A percentile compares a stretch with the other conserved stretches of the same genome.
Conservation (phyloP, 768 basidiomycete genomes). For the Podaxis sp. region DNA sequence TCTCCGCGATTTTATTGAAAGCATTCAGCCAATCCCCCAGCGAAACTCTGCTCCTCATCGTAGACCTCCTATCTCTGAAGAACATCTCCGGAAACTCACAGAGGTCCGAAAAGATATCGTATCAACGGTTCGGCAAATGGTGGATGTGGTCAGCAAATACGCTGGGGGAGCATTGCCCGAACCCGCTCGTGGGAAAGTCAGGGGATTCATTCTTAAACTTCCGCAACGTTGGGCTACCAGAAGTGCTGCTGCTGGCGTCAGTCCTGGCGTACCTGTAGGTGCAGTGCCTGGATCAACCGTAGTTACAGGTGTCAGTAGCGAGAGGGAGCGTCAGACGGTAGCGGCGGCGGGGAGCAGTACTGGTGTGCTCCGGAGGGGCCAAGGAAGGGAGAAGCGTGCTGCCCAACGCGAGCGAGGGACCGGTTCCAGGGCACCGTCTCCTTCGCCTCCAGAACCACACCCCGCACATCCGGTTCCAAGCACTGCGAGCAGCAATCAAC, state of each 20-base stretch:
- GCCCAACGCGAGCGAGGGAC: conserved; percentile 40
- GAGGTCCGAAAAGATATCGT: conserved; percentile 80
- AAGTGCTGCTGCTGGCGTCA: conserved; percentile 26
- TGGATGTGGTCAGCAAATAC: conserved; percentile 82
- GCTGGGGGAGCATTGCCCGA: conserved; percentile 86
- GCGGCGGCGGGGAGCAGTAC: conserved; percentile 33
- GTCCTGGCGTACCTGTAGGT: not conserved
- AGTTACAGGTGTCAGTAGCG: conserved; percentile 12
- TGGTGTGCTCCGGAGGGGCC: conserved; percentile 28
- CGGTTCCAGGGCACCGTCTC: conserved; percentile 16
- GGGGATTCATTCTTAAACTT: conserved; percentile 75
- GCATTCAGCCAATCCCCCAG: conserved; percentile 52
- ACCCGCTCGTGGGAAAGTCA: conserved; percentile 70
- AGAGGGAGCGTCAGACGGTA: conserved; percentile 28
- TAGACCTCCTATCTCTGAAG: conserved; percentile 34
- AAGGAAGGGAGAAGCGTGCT: conserved; percentile 27
- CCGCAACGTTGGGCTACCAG: conserved; percentile 75
- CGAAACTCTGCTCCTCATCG: conserved; percentile 25
- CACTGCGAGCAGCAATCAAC: not conserved
- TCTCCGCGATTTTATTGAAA: conserved; percentile 79
- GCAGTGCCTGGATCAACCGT: not conserved
- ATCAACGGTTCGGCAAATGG: conserved; percentile 86
- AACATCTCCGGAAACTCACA: conserved; percentile 65
- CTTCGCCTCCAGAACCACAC: not conserved
- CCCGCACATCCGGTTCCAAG: not conserved